These are phyloP conservation scores for Lentinus tigrinus DNA, from an alignment of 768 basidiomycete species.

Conservation along the genomic window DNA sequence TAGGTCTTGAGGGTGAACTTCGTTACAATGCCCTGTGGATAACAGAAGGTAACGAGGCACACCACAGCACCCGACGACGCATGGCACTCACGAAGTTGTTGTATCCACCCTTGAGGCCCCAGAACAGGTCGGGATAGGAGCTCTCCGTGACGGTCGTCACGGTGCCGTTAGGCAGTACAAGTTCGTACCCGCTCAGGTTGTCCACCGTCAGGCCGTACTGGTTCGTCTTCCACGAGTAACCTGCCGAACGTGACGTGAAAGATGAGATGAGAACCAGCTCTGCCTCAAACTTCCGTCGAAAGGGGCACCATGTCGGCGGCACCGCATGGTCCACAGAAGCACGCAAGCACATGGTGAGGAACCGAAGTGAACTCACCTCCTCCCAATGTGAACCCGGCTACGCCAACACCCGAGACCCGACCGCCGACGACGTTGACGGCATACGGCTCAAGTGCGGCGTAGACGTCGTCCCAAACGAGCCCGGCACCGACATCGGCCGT, in stretches of 20 bases:
- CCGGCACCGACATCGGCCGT: conserved; percentile 35
- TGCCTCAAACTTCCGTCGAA: neutral
- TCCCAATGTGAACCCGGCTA: conserved; percentile 40
- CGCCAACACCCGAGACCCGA: conserved; percentile 48
- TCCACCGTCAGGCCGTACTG: conserved; percentile 59
- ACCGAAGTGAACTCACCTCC: conserved; percentile 40
- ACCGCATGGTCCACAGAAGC: neutral
- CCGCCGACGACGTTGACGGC: conserved; percentile 59
- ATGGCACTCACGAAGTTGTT: conserved; percentile 52
- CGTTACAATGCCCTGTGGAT: conserved; percentile 56
- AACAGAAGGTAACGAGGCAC: neutral
- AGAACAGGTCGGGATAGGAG: conserved; percentile 41
- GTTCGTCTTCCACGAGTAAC: conserved; percentile 66
- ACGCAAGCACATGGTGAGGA: neutral
- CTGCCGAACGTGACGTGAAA: conserved; percentile 25
- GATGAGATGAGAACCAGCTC: neutral
- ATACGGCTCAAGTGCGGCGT: conserved; percentile 47
- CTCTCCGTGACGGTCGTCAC: conserved; percentile 33
- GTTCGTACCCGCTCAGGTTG: conserved; percentile 51
- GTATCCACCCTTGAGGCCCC: conserved; percentile 54
- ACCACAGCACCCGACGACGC: neutral
- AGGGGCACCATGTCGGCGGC: neutral
- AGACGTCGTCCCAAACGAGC: conserved; percentile 69
- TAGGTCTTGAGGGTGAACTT: conserved; percentile 51
- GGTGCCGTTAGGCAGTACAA: conserved; percentile 55